phyloP scores from a whole-genome alignment of 352 stramenopile genomes.

The Phytophthora chlamydospora region DNA sequence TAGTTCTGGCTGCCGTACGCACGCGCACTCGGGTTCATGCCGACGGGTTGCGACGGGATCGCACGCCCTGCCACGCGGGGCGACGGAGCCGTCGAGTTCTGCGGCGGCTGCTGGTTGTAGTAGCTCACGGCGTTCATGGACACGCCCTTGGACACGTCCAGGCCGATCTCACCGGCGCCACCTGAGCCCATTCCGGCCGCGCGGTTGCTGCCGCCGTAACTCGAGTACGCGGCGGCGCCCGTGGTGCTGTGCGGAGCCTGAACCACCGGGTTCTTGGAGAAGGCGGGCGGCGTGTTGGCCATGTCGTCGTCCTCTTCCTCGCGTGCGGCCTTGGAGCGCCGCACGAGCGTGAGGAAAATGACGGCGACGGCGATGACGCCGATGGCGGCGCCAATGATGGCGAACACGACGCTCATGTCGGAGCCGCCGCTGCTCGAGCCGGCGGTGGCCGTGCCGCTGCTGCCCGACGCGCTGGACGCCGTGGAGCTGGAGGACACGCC shows the following conservation, averaged over 20 bases:
- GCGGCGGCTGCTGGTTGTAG: constrained; percentile 58
- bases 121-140: constrained; percentile 53
- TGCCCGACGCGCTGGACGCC: constrained; percentile 20
- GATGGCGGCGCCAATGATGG: constrained; percentile 77
- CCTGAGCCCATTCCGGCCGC: constrained; percentile 26
- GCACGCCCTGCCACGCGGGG: constrained; percentile 52
- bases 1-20: constrained; percentile 27
- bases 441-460: constrained; percentile 14
- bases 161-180: constrained; percentile 18
- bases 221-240: constrained; percentile 36
- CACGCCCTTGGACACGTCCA: constrained; percentile 31
- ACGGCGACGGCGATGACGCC: constrained; percentile 80
- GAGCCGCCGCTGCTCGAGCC: constrained; percentile 34
- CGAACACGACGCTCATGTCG: constrained; percentile 80
- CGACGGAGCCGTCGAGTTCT: constrained; percentile 47
- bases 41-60: constrained; percentile 48
- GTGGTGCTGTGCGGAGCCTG: constrained; percentile 41
- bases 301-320: constrained; percentile 74
- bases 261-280: constrained; percentile 40
- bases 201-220: constrained; percentile 34
- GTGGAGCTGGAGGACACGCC: constrained; percentile 27
- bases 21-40: constrained; percentile 22
- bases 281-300: constrained; percentile 36
- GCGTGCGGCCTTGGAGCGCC: constrained; percentile 60
- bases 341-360: constrained; percentile 80